Evolutionary conservation across 176 grass and related monocot species (phyloP).

Genomic region (Oryza glaberrima): DNA sequence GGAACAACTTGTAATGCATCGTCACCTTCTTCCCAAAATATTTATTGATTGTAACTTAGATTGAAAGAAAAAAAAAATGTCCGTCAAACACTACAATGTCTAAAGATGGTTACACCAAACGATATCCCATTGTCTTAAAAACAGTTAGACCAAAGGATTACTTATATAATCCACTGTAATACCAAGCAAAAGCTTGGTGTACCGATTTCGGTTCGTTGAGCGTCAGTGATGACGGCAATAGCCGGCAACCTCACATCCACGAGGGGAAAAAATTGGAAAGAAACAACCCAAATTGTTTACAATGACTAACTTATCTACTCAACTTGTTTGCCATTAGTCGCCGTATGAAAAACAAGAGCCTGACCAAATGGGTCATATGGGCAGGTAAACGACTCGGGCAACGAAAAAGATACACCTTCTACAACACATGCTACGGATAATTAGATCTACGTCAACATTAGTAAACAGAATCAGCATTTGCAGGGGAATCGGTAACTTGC

Average conservation of each 20-base stretch:
- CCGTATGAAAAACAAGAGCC: not conserved
- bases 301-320: not conserved
- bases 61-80: no score
- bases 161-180: not conserved
- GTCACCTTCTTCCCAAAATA: no score
- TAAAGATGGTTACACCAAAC: not conserved
- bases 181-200: not conserved
- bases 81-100: not conserved
- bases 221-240: not conserved
- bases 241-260: not conserved
- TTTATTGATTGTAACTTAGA: no score
- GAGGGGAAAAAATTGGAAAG: not conserved
- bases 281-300: not conserved
- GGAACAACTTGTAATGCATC: no score
- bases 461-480: conserved; percentile 4
- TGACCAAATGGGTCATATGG: not conserved
- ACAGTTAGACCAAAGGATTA: not conserved
- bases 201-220: not conserved
- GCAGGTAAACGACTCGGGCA: not conserved
- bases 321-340: not conserved
- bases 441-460: not conserved
- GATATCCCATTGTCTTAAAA: not conserved
- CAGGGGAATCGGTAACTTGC: conserved; percentile 24
- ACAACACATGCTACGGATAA: not conserved
- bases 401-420: not conserved